A percentile compares a stretch with the other conserved stretches of the same genome.
Conservation (phyloP, 1,284 basidiomycete species). For the Tausonia pullulans region DNA sequence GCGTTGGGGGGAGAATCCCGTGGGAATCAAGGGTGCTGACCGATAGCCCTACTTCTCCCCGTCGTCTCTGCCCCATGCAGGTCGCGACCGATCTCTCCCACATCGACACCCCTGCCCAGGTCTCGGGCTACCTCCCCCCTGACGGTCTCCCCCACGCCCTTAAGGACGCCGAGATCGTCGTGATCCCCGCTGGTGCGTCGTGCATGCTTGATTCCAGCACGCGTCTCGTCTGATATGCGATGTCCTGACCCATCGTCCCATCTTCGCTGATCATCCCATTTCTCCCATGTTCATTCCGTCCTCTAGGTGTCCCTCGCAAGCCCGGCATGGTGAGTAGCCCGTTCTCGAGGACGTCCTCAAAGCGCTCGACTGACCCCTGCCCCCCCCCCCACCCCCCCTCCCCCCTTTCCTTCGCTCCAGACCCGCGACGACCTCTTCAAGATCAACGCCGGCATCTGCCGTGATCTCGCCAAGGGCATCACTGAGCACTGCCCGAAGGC, state of each 20-base stretch:
- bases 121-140: conserved; percentile 40
- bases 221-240: no score
- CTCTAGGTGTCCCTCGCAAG: conserved; percentile 66
- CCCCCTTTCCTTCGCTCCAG: conserved; percentile 11
- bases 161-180: conserved; percentile 52
- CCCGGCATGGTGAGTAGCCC: conserved; percentile 47
- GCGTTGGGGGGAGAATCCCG: no score
- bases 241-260: no score
- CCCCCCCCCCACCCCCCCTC: conserved; percentile 18
- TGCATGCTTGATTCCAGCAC: neutral
- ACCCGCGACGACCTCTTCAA: conserved; percentile 96
- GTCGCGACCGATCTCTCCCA: conserved; percentile 85
- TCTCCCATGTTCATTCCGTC: neutral
- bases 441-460: conserved; percentile 53
- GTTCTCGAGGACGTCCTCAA: neutral
- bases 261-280: conserved; percentile 1
- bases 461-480: conserved; percentile 82
- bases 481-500: conserved; percentile 81
- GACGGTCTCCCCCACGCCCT: conserved; percentile 34
- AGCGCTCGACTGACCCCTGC: neutral
- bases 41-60: neutral
- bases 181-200: conserved; percentile 76
- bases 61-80: conserved; percentile 17
- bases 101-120: conserved; percentile 79
- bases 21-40: no score